phyloP scores from a whole-genome alignment of 2,329 filamentous ascomycete species.

The Monosporascus sp. region DNA sequence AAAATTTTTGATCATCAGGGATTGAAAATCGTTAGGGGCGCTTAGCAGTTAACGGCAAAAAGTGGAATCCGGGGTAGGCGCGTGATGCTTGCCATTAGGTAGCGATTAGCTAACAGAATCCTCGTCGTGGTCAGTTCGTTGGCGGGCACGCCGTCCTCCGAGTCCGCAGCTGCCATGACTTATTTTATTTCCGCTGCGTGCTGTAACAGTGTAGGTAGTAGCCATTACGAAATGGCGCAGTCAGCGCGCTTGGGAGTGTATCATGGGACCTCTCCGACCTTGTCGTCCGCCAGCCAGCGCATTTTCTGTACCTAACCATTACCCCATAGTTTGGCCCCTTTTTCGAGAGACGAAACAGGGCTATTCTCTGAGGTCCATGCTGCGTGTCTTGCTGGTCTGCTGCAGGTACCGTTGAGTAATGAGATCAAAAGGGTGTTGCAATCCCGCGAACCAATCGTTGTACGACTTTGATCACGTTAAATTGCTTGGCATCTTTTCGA shows the following conservation, averaged over 20 bases:
- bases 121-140: conserved; percentile 3
- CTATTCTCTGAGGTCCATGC: too few relatives aligned
- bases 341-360: too few relatives aligned
- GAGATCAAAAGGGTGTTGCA: too few relatives aligned
- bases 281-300: conserved; percentile 2
- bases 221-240: conserved; percentile 22
- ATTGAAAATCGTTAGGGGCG: conserved; percentile 7
- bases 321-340: conserved; percentile 24
- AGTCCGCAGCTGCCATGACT: neutral
- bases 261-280: conserved; percentile 14
- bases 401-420: too few relatives aligned
- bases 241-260: conserved; percentile 6
- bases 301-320: conserved; percentile 27
- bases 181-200: neutral
- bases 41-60: conserved; percentile 25
- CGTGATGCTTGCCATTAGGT: conserved; percentile 21
- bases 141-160: too few relatives aligned
- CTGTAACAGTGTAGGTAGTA: neutral
- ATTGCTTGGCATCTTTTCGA: too few relatives aligned
- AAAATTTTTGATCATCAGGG: neutral
- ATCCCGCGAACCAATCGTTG: too few relatives aligned
- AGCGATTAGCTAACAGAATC: conserved; percentile 22
- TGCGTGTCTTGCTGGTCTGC: too few relatives aligned
- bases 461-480: too few relatives aligned
- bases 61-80: conserved; percentile 26